A percentile compares a stretch with the other conserved stretches of the same genome.
Evolutionary conservation across 2,329 filamentous ascomycete genomes (phyloP).

Genomic region (Pyricularia sp.): DNA sequence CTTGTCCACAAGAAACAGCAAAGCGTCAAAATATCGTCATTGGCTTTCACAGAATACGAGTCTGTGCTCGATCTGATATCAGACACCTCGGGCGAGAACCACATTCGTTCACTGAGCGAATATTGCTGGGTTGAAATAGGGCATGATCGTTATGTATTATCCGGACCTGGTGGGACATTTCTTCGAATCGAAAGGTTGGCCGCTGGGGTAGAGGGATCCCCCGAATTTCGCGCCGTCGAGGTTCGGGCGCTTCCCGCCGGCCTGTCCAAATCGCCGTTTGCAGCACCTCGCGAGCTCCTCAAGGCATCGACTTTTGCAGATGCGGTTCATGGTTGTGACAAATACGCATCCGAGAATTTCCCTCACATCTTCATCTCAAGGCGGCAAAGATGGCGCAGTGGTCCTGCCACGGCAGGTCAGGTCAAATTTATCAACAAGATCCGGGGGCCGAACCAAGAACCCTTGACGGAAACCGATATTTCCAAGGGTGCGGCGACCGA

Average conservation of each 20-base stretch:
- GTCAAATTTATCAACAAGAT: slow-evolving; percentile 62
- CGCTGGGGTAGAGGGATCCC: slow-evolving; percentile 9
- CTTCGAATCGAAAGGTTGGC: slow-evolving; percentile 39
- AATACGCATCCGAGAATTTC: slow-evolving; percentile 60
- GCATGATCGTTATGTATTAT: slow-evolving; percentile 62
- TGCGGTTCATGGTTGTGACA: slow-evolving; percentile 79
- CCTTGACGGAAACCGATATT: slow-evolving; percentile 45
- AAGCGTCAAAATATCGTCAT: neutral
- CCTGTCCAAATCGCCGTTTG: slow-evolving; percentile 48
- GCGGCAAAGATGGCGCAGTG: slow-evolving; percentile 59
- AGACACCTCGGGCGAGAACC: slow-evolving; percentile 68
- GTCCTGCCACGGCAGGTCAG: slow-evolving; percentile 55
- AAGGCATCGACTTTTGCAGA: slow-evolving; percentile 57
- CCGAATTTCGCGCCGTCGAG: slow-evolving; percentile 34
- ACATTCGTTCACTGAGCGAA: slow-evolving; percentile 67
- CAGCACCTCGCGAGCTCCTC: slow-evolving; percentile 59
- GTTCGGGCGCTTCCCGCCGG: slow-evolving; percentile 35
- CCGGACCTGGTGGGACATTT: slow-evolving; percentile 53
- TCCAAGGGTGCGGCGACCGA: slow-evolving; percentile 77
- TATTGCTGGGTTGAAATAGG: slow-evolving; percentile 77
- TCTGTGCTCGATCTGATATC: slow-evolving; percentile 85
- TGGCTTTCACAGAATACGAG: slow-evolving; percentile 79
- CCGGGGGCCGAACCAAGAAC: slow-evolving; percentile 37
- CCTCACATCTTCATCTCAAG: slow-evolving; percentile 58
- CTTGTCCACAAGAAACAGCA: slow-evolving; percentile 9